Evolutionary conservation across 352 stramenopile species (phyloP), one percentile per base, ranked within the genome.

Genomic region (Halophytophthora polymorphica): DNA sequence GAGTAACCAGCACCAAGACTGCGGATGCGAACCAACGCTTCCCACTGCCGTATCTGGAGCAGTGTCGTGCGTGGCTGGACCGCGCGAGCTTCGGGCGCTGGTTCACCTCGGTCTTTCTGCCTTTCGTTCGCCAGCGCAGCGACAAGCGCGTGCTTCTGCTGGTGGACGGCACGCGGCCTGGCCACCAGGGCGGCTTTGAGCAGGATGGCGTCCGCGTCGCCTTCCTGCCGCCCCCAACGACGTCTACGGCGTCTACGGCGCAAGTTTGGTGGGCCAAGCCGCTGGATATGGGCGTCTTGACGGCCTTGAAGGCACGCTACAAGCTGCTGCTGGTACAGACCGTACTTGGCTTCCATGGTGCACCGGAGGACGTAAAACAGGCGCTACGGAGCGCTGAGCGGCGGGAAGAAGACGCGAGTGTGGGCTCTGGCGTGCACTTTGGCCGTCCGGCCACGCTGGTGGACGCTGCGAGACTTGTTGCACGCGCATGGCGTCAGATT

Each of bases 161-260:
- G 3, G 56, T 66, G 13, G 61, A 71, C 47, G 49, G 52, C 22
- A 42, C 54, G 19, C 40, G 49, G 7, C 57, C 61, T 7, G 61
- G 61, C 42, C 50, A 71, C 8, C 61, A 71, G 53, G 57, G 57
- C 23, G 42, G 58, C 49, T 71, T 71, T 43, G 61, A 67, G 38
- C 56, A 61, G 2, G 53, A 60, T 19, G 49, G 35, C 2, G 37
- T 66, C 45, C 47, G 45, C 23, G 23, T 58, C 10, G 61, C 64
- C 19, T 64, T 58, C n/a, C 19, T 70, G 7, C 61, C 61, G 2
- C 38, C 54, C 2, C 22, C 28, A 29, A 15, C 6, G 7, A 17
- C 33, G 6, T n/a, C 10, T 13, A 23, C 34, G 22, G 38, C 48
- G 17, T n/a, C 18, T 23, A 34, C 39, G 3, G 0, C 18, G n/a